A percentile compares a stretch with the other conserved stretches of the same genome.
phyloP scores from a whole-genome alignment of 2,329 filamentous ascomycete genomes.

The Tolypocladium sp. region DNA sequence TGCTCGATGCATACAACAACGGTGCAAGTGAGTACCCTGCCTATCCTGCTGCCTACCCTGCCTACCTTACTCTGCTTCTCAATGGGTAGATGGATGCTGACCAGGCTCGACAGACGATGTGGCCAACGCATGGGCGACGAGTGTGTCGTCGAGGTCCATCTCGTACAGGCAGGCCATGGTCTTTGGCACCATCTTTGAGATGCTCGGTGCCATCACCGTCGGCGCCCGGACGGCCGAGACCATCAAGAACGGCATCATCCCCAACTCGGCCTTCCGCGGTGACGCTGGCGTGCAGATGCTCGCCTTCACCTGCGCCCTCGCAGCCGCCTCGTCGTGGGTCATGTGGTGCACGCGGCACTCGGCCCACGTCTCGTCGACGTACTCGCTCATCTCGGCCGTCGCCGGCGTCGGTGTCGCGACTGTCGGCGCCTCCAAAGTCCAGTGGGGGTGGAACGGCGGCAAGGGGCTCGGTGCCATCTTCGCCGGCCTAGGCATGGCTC shows the following conservation, averaged over 20 bases:
- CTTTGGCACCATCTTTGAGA: slow-evolving; percentile 55
- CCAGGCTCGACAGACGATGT: slow-evolving; percentile 55
- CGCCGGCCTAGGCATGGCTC: slow-evolving; percentile 62
- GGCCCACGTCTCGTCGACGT: slow-evolving; percentile 62
- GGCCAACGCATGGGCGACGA: slow-evolving; percentile 75
- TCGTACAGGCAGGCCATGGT: slow-evolving; percentile 60
- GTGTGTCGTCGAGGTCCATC: slow-evolving; percentile 62
- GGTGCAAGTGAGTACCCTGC: slow-evolving; percentile 54
- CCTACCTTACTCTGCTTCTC: not conserved
- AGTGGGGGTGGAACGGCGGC: slow-evolving; percentile 63
- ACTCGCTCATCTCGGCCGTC: slow-evolving; percentile 58
- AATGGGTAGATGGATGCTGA: slow-evolving; percentile 3
- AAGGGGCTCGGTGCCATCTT: slow-evolving; percentile 65
- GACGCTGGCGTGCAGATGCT: slow-evolving; percentile 60
- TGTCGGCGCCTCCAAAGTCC: slow-evolving; percentile 48
- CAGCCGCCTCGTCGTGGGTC: slow-evolving; percentile 59
- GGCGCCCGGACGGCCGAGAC: slow-evolving; percentile 61
- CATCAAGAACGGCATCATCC: slow-evolving; percentile 70
- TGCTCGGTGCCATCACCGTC: slow-evolving; percentile 55
- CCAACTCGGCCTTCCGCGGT: slow-evolving; percentile 42
- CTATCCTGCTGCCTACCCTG: not conserved
- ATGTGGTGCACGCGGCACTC: slow-evolving; percentile 70
- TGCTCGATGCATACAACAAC: slow-evolving; percentile 72
- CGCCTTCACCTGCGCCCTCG: slow-evolving; percentile 53
- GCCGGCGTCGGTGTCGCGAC: slow-evolving; percentile 59